phyloP scores from a whole-genome alignment of 805 yeast species.

The Lachancea sp. region DNA sequence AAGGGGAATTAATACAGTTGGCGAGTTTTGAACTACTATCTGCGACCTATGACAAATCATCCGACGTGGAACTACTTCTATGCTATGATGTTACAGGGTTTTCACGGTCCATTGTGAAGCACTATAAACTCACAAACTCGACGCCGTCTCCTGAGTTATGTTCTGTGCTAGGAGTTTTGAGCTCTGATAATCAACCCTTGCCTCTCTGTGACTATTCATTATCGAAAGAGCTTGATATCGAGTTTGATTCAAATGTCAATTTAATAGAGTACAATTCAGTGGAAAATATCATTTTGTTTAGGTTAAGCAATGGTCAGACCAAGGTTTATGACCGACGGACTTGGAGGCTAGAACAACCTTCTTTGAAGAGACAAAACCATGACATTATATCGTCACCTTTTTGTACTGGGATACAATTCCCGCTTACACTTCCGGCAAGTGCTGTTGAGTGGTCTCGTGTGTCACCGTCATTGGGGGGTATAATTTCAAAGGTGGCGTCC shows the following conservation, averaged over 20 bases:
- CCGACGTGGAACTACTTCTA: constrained; percentile 27
- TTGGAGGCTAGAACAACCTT: constrained; percentile 10
- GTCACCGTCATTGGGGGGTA: constrained; percentile 33
- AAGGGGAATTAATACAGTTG: constrained; percentile 21
- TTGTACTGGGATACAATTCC: constrained; percentile 27
- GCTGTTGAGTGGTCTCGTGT: constrained; percentile 28
- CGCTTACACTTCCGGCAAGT: constrained; percentile 18
- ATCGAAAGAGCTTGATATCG: constrained; percentile 6
- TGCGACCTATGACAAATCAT: constrained; percentile 25
- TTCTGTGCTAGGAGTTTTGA: constrained; percentile 10
- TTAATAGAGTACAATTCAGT: neutral
- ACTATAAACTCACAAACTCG: constrained; percentile 20
- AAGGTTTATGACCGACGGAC: constrained; percentile 11
- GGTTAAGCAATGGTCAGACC: constrained; percentile 11
- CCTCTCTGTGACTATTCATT: constrained; percentile 8
- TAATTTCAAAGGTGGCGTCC: constrained; percentile 19
- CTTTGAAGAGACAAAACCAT: neutral
- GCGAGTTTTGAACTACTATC: constrained; percentile 24
- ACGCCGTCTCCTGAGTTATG: constrained; percentile 20
- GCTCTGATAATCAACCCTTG: constrained; percentile 13
- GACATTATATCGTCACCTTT: constrained; percentile 28
- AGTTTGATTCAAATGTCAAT: neutral
- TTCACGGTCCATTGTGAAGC: constrained; percentile 22
- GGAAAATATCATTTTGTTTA: constrained; percentile 5
- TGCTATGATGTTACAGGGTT: constrained; percentile 21